phyloP scores from a whole-genome alignment of 768 basidiomycete species.

The Termitomyces sp. region DNA sequence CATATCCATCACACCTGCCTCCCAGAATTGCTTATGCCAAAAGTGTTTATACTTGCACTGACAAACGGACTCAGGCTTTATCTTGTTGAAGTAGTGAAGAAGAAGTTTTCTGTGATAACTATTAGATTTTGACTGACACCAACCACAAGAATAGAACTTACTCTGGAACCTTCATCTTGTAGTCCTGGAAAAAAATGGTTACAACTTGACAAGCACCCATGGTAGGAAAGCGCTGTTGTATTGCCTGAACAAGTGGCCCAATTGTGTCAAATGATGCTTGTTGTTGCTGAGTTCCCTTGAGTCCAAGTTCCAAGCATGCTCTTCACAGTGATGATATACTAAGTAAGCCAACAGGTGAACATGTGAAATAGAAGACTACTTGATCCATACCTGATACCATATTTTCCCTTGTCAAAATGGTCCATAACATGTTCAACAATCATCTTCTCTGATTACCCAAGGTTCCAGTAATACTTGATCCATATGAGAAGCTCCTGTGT shows the following conservation, averaged over 20 bases:
- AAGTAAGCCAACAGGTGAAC: not conserved
- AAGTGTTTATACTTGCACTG: constrained; percentile 17
- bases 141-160: not conserved
- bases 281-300: constrained; percentile 5
- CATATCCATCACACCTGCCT: constrained; percentile 30
- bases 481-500: not conserved
- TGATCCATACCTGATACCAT: constrained; percentile 7
- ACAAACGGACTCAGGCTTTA: constrained; percentile 14
- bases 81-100: not conserved
- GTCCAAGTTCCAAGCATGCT: not conserved
- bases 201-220: constrained; percentile 19
- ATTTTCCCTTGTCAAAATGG: constrained; percentile 4
- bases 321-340: not conserved
- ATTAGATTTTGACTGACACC: not conserved
- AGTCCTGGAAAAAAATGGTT: constrained; percentile 7
- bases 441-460: constrained; percentile 3
- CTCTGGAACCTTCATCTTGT: constrained; percentile 17
- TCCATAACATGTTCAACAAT: constrained; percentile 10
- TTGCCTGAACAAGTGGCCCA: not conserved
- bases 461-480: constrained; percentile 11
- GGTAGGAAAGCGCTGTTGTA: constrained; percentile 10
- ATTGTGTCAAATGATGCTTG: constrained; percentile 4
- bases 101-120: constrained; percentile 2
- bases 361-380: not conserved
- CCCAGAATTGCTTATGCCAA: constrained; percentile 26